Base-by-base conservation (phyloP, 148 eudicot genomes). In the Chenopodium formosanum region DNA sequence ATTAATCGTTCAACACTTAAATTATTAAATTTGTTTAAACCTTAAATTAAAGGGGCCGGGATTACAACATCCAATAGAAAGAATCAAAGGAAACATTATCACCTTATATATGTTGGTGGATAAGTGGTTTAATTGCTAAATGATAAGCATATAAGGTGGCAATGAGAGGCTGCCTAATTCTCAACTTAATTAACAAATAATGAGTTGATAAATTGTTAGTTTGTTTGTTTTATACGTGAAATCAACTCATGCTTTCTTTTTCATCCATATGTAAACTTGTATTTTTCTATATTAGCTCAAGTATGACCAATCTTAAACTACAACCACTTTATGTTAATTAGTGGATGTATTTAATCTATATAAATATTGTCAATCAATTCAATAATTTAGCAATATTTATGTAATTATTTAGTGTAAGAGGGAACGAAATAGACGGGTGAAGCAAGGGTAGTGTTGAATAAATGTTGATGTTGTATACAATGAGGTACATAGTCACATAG, bases 111-210 rank as follows among this genome's bases (percentile, higher is more conserved):
- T 63, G 37, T 25, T 29, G 16, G 14, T 67, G 70, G 22, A 64
- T 64, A 50, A 40, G 44, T 50, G 2, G 25, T 27, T 27, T 31
- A 67, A 67, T 69, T 34, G 46, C n/a, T 34, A 34, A 4, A 40
- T 70, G 74, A 70, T 40, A n/a, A 70, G 2, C 74, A 40, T 37
- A 50, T 17, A 37, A 37, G 74, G 74, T 16, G 74, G 52, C 22
- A 22, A 70, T 40, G 27, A 70, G 50, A 40, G 50, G 74, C 34
- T 40, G 74, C 52, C 74, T 70, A 70, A 37, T 70, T n/a, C 27
- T 72, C 47, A 72, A 44, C 75, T 72, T 72, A 72, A 46, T 72
- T 47, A 72, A 72, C 75, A 72, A 72, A 72, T 72, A 29, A 72
- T 72, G 75, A 72, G 74, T 70, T 72, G 56, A 20, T 40, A 7